These are phyloP conservation scores for Calocybe cyanea DNA, from an alignment of 768 basidiomycete genomes.

Conservation along the genomic window DNA sequence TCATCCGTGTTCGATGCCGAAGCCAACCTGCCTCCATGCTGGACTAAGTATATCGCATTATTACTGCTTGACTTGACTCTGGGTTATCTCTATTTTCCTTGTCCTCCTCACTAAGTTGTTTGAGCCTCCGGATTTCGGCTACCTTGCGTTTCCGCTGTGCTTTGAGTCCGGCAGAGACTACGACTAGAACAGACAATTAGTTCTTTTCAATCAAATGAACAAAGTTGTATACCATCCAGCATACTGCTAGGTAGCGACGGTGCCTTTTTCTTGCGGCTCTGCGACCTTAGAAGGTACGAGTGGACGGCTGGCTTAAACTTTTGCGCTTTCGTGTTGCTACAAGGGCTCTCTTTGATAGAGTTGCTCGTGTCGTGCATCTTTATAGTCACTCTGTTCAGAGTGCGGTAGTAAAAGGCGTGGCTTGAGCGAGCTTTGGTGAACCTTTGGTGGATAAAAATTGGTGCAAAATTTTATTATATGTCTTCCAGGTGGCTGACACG, in stretches of 20 bases:
- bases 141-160: conserved; percentile 14
- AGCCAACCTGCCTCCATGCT: too few species aligned
- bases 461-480: too few species aligned
- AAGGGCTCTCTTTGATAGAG: too few species aligned
- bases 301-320: conserved; percentile 8
- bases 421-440: too few species aligned
- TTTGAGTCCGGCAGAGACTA: conserved; percentile 3
- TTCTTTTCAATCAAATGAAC: not conserved
- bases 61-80: too few species aligned
- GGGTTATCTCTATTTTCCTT: not conserved
- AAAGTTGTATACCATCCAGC: conserved; percentile 5
- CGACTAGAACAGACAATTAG: not conserved
- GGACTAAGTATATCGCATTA: too few species aligned
- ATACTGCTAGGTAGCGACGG: conserved; percentile 1
- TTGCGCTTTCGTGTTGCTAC: conserved; percentile 2
- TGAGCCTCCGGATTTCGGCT: not conserved
- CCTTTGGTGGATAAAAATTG: too few species aligned
- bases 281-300: conserved; percentile 3
- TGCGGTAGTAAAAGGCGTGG: too few species aligned
- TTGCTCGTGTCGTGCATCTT: too few species aligned
- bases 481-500: too few species aligned
- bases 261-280: conserved; percentile 6
- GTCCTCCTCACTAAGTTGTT: conserved; percentile 9
- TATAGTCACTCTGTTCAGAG: too few species aligned
- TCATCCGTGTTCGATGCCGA: too few species aligned